These are phyloP conservation scores for Fusarium pseudonygamai DNA, from an alignment of 2,329 filamentous ascomycete genomes.

Conservation along the genomic window DNA sequence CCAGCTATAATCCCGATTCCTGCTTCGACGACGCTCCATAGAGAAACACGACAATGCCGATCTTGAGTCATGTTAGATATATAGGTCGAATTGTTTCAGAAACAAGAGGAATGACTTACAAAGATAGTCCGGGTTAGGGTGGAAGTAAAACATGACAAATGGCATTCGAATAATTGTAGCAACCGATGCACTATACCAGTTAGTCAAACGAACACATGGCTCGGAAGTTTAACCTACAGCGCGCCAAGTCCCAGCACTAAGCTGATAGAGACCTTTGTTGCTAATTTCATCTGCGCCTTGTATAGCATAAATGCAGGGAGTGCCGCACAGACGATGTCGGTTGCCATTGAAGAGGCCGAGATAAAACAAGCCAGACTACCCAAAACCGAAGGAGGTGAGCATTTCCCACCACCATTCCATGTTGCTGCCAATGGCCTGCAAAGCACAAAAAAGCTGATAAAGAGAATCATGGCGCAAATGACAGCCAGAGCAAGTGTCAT, in stretches of 20 bases:
- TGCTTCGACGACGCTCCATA: constrained; percentile 5
- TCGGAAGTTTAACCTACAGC: background rate
- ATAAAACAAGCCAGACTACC: constrained; percentile 9
- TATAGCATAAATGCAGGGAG: constrained; percentile 21
- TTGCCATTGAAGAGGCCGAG: background rate
- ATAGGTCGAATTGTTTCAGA: rapidly evolving
- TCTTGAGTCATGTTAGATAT: background rate
- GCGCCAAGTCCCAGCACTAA: constrained; percentile 21
- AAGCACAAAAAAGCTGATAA: background rate
- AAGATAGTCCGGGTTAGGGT: background rate
- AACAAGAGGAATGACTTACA: background rate
- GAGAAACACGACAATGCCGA: background rate
- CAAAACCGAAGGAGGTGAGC: background rate
- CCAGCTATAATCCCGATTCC: constrained; percentile 10
- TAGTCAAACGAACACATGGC: background rate
- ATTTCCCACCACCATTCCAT: constrained; percentile 6
- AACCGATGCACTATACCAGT: background rate
- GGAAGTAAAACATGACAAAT: background rate
- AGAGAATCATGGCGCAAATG: background rate
- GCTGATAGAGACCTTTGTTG: constrained; percentile 15
- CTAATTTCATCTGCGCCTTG: constrained; percentile 15
- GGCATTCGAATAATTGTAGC: constrained; percentile 12
- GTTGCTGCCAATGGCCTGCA: constrained; percentile 8
- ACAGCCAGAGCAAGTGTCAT: background rate
- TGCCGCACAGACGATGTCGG: constrained; percentile 19